Conservation (phyloP, 2,329 filamentous ascomycete species). For the Magnaporthiopsis incrustans region DNA sequence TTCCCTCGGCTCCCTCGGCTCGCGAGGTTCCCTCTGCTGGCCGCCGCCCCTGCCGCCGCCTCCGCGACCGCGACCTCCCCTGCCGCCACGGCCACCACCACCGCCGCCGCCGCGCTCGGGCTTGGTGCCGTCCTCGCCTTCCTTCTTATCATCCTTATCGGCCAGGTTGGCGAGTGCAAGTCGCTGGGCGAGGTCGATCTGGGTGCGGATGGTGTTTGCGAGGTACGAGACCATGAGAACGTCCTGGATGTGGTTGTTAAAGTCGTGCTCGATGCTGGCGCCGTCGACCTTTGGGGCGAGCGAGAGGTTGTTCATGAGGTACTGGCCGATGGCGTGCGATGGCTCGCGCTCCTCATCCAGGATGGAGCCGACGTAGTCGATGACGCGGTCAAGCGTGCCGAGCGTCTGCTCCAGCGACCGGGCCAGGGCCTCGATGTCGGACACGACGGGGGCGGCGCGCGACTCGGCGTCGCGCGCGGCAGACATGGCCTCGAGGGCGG, state of each 20-base stretch:
- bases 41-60: slow-evolving; percentile 39
- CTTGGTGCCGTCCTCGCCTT: slow-evolving; percentile 36
- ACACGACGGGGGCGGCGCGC: slow-evolving; percentile 64
- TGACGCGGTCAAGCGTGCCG: slow-evolving; percentile 82
- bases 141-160: slow-evolving; percentile 37
- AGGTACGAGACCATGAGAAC: slow-evolving; percentile 97
- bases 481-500: slow-evolving; percentile 71
- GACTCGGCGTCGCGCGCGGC: slow-evolving; percentile 73
- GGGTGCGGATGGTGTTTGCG: slow-evolving; percentile 96
- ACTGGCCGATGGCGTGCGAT: slow-evolving; percentile 87
- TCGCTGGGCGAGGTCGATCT: slow-evolving; percentile 95
- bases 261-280: slow-evolving; percentile 87
- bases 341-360: slow-evolving; percentile 89
- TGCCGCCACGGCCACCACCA: slow-evolving; percentile 37
- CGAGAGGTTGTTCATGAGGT: slow-evolving; percentile 86
- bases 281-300: slow-evolving; percentile 91
- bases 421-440: slow-evolving; percentile 85
- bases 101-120: slow-evolving; percentile 34
- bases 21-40: slow-evolving; percentile 37
- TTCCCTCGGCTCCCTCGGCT: slow-evolving; percentile 42
- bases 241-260: slow-evolving; percentile 99
- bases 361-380: slow-evolving; percentile 85
- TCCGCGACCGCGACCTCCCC: slow-evolving; percentile 18
- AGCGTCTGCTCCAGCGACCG: slow-evolving; percentile 80
- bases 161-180: slow-evolving; percentile 69